phyloP scores from a whole-genome alignment of 495 filamentous ascomycete genomes.

The Aspergillus heteromorphus region DNA sequence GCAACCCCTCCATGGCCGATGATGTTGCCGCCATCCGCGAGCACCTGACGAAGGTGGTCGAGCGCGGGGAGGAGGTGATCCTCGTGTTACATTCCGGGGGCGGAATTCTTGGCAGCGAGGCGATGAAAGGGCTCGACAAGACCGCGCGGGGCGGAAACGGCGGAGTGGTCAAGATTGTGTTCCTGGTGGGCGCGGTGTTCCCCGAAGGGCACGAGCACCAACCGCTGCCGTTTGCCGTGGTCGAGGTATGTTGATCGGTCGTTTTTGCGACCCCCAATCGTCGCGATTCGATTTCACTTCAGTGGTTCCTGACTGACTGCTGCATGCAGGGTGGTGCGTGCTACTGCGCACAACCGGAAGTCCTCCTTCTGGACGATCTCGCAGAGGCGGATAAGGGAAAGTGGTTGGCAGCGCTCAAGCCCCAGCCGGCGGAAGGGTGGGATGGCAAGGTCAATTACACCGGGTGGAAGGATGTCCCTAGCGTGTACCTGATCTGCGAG shows the following conservation, averaged over 20 bases:
- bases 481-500: conserved; percentile 27
- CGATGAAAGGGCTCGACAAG: conserved; percentile 23
- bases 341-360: background rate
- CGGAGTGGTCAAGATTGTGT: conserved; percentile 23
- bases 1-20: conserved; percentile 17
- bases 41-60: conserved; percentile 11
- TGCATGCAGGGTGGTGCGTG: background rate
- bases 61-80: conserved; percentile 22
- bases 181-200: conserved; percentile 16
- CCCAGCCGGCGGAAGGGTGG: conserved; percentile 8
- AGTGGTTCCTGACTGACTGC: too few relatives aligned
- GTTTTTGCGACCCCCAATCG: too few relatives aligned
- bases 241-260: conserved; percentile 7
- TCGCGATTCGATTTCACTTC: too few relatives aligned
- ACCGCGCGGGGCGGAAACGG: background rate
- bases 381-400: background rate
- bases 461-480: conserved; percentile 27
- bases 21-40: conserved; percentile 18
- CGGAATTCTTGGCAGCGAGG: conserved; percentile 30
- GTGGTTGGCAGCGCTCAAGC: background rate
- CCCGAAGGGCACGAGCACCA: conserved; percentile 14
- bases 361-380: background rate
- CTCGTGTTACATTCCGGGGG: conserved; percentile 36
- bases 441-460: conserved; percentile 15
- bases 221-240: conserved; percentile 18